phyloP scores from a whole-genome alignment of 371 early-diverging fungal genomes.

The Blakeslea trispora region DNA sequence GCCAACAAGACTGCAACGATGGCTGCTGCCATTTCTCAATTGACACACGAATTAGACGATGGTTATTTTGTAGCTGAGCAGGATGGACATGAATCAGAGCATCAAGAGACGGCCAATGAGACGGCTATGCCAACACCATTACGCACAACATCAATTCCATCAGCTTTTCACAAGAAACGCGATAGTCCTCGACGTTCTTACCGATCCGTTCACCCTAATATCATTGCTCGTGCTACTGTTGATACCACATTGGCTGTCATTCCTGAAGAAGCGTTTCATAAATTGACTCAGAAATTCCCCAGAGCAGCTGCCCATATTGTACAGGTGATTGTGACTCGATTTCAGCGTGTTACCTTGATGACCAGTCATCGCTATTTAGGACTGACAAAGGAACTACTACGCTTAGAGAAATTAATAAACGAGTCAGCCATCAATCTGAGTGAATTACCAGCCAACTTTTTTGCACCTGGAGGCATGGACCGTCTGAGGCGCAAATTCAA shows the following conservation, averaged over 20 bases:
- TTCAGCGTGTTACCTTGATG: slow-evolving; percentile 93
- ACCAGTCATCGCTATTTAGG: slow-evolving; percentile 92
- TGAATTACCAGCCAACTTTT: slow-evolving; percentile 62
- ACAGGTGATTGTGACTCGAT: slow-evolving; percentile 93
- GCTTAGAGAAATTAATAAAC: slow-evolving; percentile 76
- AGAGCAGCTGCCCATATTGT: slow-evolving; percentile 94
- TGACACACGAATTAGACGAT: slow-evolving; percentile 1
- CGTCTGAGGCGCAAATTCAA: slow-evolving; percentile 64
- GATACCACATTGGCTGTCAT: slow-evolving; percentile 94
- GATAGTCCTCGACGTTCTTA: slow-evolving; percentile 16
- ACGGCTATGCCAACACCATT: slow-evolving; percentile 17
- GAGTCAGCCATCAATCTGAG: slow-evolving; percentile 62
- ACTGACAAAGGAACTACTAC: slow-evolving; percentile 83
- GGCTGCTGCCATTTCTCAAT: background rate
- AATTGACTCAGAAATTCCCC: slow-evolving; percentile 88
- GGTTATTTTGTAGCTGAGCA: slow-evolving; percentile 8
- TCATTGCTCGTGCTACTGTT: slow-evolving; percentile 82
- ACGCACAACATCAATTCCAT: slow-evolving; percentile 7
- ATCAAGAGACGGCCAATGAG: background rate
- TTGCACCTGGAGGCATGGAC: slow-evolving; percentile 68
- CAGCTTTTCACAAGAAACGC: background rate
- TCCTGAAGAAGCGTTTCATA: slow-evolving; percentile 91
- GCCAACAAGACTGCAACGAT: background rate
- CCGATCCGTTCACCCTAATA: slow-evolving; percentile 66
- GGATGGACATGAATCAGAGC: slow-evolving; percentile 4